These are phyloP conservation scores for Loxodes magnus DNA, from an alignment of 73 alveolate genomes.

Conservation along the genomic window DNA sequence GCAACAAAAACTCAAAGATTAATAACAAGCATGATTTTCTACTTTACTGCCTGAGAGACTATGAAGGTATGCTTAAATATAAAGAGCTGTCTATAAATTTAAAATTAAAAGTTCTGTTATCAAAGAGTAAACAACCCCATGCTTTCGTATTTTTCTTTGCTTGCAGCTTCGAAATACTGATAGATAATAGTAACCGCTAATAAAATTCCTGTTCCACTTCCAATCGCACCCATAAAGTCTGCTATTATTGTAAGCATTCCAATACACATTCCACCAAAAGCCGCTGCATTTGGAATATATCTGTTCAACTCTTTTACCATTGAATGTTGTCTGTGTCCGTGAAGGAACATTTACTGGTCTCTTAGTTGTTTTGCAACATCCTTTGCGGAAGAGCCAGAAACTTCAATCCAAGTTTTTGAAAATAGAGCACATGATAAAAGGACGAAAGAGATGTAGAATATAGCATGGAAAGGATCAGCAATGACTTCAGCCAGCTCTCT, in stretches of 20 bases:
- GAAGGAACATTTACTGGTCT: constrained; percentile 94
- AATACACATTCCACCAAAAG: constrained; percentile 99
- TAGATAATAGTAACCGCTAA: constrained; percentile 97
- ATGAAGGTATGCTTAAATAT: too few species aligned
- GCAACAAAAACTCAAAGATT: too few species aligned
- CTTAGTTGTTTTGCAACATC: constrained; percentile 99
- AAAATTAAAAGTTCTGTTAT: too few species aligned
- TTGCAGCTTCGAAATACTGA: constrained; percentile 92
- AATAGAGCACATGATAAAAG: constrained; percentile 96
- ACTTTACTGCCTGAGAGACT: too few species aligned
- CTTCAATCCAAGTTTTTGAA: constrained; percentile 98
- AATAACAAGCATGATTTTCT: too few species aligned
- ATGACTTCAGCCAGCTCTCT: constrained; percentile 53
- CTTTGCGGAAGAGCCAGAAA: constrained; percentile 93
- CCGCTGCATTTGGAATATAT: constrained; percentile 99
- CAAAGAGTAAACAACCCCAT: too few species aligned
- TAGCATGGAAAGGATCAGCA: constrained; percentile 93
- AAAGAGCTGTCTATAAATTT: too few species aligned
- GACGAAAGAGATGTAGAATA: constrained; percentile 93
- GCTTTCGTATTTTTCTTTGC: constrained; percentile 72
- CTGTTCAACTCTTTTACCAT: constrained; percentile 81
- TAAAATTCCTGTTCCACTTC: constrained; percentile 98
- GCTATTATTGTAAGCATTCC: constrained; percentile 98
- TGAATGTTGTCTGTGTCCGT: constrained; percentile 84
- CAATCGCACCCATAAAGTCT: constrained; percentile 99